Evolutionary conservation across 1,284 basidiomycete genomes (phyloP).

Genomic region (Moesziomyces globuligerus): DNA sequence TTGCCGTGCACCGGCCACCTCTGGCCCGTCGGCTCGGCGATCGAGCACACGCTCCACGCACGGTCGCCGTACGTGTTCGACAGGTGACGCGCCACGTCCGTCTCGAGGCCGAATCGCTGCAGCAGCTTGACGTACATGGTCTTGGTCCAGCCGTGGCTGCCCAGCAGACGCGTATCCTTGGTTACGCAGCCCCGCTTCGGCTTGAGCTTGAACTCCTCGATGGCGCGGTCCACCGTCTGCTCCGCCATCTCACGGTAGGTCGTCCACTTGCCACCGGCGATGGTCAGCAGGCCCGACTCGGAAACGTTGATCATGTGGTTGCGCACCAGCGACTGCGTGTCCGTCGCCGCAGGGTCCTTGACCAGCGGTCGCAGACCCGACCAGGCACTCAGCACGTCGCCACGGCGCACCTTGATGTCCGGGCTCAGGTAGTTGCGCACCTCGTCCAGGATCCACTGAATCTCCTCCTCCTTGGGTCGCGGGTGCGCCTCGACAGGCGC

Average conservation of each 20-base stretch:
- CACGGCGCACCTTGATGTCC: constrained; percentile 91
- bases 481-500: constrained; percentile 82
- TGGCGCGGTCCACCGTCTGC: constrained; percentile 89
- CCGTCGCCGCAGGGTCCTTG: constrained; percentile 80
- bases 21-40: constrained; percentile 80
- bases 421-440: constrained; percentile 86
- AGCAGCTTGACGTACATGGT: constrained; percentile 98
- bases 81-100: constrained; percentile 91
- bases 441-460: constrained; percentile 95
- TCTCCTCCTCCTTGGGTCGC: constrained; percentile 88
- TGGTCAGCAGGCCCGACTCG: constrained; percentile 85
- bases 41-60: constrained; percentile 90
- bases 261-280: constrained; percentile 98
- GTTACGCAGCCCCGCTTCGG: constrained; percentile 77
- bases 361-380: constrained; percentile 89
- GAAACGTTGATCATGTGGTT: constrained; percentile 93
- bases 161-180: constrained; percentile 82
- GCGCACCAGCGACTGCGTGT: constrained; percentile 88
- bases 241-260: constrained; percentile 94
- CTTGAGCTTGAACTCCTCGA: constrained; percentile 79
- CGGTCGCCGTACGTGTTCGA: constrained; percentile 95
- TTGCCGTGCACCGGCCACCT: constrained; percentile 87
- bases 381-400: constrained; percentile 98
- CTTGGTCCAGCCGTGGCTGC: constrained; percentile 92
- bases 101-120: constrained; percentile 83